Evolutionary conservation across 1,284 basidiomycete species (phyloP), one percentile per base, ranked within the genome.

Genomic region (Porodaedalea pini): DNA sequence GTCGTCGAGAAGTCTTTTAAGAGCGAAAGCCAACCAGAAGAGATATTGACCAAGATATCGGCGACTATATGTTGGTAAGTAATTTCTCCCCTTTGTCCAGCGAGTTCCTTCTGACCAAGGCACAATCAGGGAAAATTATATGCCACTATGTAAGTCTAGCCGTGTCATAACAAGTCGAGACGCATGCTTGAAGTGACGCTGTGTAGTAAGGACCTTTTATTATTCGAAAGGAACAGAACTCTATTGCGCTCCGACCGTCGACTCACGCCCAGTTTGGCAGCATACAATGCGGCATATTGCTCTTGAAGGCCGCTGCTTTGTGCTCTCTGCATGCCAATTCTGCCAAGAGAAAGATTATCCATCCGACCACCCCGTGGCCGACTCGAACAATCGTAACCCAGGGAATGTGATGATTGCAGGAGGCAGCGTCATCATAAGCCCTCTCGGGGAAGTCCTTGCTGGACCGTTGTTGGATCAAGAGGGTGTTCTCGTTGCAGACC

Each of bases 221-320:
- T 88, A 88, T 66, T 76, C 77, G 8, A 70, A 79, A 54, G 83
- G 83, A 4, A 82, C 81, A 1, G 78, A 86, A 64, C 73, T 88
- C 19, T 88, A 86, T 66, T 85, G 82, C 65, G 85, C 82, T 0
- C 85, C 86, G 0, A 88, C 86, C 1, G 87, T 89, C 25, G 89
- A 91, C 65, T 75, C 78, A 2, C 75, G 88, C 10, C 77, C 79
- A 1, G 76, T 72, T 1, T 90, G 87, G 87, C 75, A 79, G 59
- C 74, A 75, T 55, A 79, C 81, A 1, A 88, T 90, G 85, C 70
- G 76, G 51, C 86, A 89, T 66, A 86, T 91, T 51, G 88, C 88
- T 1, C 72, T 85, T 51, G 88, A 91, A 69, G 89, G 88, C 1
- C 78, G 88, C 23, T 88, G 86, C 70, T 90, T 87, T 67, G 89